Evolutionary conservation across 257 asterid genomes (phyloP), one percentile per base, ranked within the genome.

Genomic region (Ballota nigra): DNA sequence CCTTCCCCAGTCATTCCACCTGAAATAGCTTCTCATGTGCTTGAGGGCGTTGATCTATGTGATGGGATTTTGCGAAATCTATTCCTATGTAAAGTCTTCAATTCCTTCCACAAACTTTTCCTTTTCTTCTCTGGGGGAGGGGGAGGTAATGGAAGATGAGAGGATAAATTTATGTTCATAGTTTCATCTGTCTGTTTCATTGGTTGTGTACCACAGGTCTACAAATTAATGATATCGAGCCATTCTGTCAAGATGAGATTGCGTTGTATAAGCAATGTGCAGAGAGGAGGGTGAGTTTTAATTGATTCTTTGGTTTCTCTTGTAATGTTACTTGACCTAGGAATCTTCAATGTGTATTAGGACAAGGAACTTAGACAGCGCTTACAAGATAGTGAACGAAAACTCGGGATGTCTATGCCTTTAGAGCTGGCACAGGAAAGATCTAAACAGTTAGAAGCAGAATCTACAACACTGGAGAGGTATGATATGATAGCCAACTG

Each of bases 1-100:
- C 97, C 98, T 31, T 89, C 98, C 23, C 99, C 96, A 4, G 29
- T 92, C 70, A 86, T 95, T 77, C 98, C 99, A 53, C 94, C 97
- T 41, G 97, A 95, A 81, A 95, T 92, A 69, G 97, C 96, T 1
- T 86, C 99, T 64, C 99, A 92, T 33, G 97, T 95, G 62, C 96
- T 95, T 41, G 85, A 89, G 82, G 99, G 98, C 43, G 96, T 89
- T 69, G 87, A 95, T 76, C 72, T 87, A 61, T 95, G 99, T 68
- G 98, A 92, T 74, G 96, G 97, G 72, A 86, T 92, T 71, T 80
- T 95, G 85, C 88, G 98, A 71, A 95, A 92, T 80, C 82, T 95
- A 26, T 92, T 86, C 72, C 84, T 95, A 15, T 95, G 99, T 92
- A 87, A 82, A 73, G 63, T 24, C 60, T 19, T 52, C 26, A 8